These are phyloP conservation scores for Barnettozyma sp. DNA, from an alignment of 805 yeast genomes.

Conservation along the genomic window DNA sequence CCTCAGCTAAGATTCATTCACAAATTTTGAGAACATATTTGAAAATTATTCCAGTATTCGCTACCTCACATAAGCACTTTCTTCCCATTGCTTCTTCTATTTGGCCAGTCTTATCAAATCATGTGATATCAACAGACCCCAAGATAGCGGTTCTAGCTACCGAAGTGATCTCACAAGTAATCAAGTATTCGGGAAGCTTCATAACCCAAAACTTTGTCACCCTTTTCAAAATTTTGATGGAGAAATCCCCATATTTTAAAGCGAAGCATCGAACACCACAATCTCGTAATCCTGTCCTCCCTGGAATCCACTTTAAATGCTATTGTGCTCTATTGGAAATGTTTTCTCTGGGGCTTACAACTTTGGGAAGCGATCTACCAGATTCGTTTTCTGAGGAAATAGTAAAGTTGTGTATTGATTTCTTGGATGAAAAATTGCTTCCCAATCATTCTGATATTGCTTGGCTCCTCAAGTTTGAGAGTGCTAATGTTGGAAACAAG, in stretches of 20 bases:
- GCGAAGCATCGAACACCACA: slow-evolving; percentile 8
- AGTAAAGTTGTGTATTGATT: slow-evolving; percentile 17
- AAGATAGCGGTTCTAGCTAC: slow-evolving; percentile 28
- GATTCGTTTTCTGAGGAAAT: slow-evolving; percentile 20
- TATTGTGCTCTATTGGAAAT: slow-evolving; percentile 17
- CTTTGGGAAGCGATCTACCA: slow-evolving; percentile 20
- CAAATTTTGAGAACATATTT: slow-evolving; percentile 48
- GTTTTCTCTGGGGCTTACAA: slow-evolving; percentile 16
- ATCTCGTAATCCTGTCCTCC: slow-evolving; percentile 15
- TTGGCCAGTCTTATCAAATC: slow-evolving; percentile 40
- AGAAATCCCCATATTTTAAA: slow-evolving; percentile 11
- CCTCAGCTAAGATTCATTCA: slow-evolving; percentile 47
- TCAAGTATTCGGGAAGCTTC: slow-evolving; percentile 39
- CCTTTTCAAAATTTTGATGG: slow-evolving; percentile 32
- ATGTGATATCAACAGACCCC: slow-evolving; percentile 16
- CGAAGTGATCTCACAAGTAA: slow-evolving; percentile 22
- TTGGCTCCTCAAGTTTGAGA: slow-evolving; percentile 20
- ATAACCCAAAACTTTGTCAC: slow-evolving; percentile 40
- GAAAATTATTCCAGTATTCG: slow-evolving; percentile 43
- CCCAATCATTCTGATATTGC: slow-evolving; percentile 22
- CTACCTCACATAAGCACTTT: slow-evolving; percentile 39
- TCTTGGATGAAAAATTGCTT: slow-evolving; percentile 14
- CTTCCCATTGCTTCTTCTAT: slow-evolving; percentile 44
- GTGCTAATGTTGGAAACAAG: slow-evolving; percentile 10
- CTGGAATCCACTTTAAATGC: slow-evolving; percentile 20